Evolutionary conservation across 2,329 filamentous ascomycete species (phyloP), one percentile per base, ranked within the genome.

Genomic region (Aspergillus sclerotialis): DNA sequence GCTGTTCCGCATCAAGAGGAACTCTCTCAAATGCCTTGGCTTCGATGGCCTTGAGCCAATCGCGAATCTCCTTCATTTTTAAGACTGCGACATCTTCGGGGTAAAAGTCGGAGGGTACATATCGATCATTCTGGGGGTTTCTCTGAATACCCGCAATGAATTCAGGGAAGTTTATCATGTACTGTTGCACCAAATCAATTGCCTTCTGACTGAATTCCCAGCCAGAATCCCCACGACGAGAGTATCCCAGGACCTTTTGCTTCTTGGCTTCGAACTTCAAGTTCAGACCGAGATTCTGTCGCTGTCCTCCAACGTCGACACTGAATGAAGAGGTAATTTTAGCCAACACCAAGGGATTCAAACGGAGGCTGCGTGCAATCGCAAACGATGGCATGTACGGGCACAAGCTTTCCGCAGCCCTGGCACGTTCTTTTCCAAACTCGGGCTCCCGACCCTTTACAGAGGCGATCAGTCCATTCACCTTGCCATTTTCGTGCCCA

Each of bases 181-280:
- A 98, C 46, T 87, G 75, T 27, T 80, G 76, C 34, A 98, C 76
- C 35, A 98, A 66, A 29, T 82, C 73, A 37, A 95, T 73, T 1
- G 92, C 89, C 47, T 85, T 82, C 32, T 78, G 74, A 52, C 89
- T 95, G 59, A 94, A 98, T 61, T 98, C 92, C 93, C 93, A 98
- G 5, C 93, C 92, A 17, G 78, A 83, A 9, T 78, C 71, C 4
- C 80, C 81, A 55, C 92, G 92, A 49, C 88, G 83, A 15, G 90
- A 94, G 61, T 95, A 98, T 1, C 92, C 92, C 19, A 98, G 67
- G 5, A 98, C 92, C 66, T 98, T 98, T 49, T 89, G 75, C 63
- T 95, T 94, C 65, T 86, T 90, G 2, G 79, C 86, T 58, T 98
- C 92, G 40, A 98, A 98, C 60, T 98, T 98, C 46, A 98, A 73